Evolutionary conservation across 2,329 filamentous ascomycete genomes (phyloP), one percentile per base, ranked within the genome.

Genomic region (Epichloe aotearoae): DNA sequence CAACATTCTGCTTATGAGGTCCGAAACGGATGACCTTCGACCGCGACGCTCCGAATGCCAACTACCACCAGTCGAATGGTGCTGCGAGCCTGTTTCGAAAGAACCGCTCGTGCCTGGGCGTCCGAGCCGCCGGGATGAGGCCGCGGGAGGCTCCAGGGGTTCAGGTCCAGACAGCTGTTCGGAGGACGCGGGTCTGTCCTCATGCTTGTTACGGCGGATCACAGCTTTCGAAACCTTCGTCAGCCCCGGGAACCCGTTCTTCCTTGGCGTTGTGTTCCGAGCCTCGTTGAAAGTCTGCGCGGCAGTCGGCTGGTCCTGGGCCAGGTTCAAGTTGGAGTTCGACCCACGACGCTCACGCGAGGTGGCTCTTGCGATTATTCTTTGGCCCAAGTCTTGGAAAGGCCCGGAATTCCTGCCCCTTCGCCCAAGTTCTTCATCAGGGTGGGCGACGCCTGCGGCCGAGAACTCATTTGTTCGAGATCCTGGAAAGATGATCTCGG

Each of bases 381-480:
- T 69, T 49, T 68, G 70, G 3, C 74, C 71, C 48, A 77, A 64
- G 15, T 75, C 73, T 54, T 75, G 77, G 54, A 80, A 73, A n/a
- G 79, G 61, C 19, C 64, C 70, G 11, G 69, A 73, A 51, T 66
- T 69, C 26, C 65, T 67, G 49, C 63, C 68, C 14, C 54, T 58
- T 8, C 63, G 64, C 12, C 62, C 65, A 19, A 66, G 66, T 2
- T 70, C 67, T 14, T 70, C 64, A 7, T 45, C 48, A n/a, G 20
- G 65, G 63, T 20, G 14, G 67, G 66, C 61, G 67, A 17, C 66
- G 3, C 65, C 64, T 8, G 65, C 59, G 14, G 66, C 54, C 8
- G 68, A 63, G 52, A 65, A 68, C 45, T 73, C 69, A n/a, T 61
- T 63, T 11, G 63, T 62, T 17, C 69, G 68, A 1, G 67, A 61